These are phyloP conservation scores for Trichoderma reesei DNA, from an alignment of 495 filamentous ascomycete genomes.

Conservation along the genomic window DNA sequence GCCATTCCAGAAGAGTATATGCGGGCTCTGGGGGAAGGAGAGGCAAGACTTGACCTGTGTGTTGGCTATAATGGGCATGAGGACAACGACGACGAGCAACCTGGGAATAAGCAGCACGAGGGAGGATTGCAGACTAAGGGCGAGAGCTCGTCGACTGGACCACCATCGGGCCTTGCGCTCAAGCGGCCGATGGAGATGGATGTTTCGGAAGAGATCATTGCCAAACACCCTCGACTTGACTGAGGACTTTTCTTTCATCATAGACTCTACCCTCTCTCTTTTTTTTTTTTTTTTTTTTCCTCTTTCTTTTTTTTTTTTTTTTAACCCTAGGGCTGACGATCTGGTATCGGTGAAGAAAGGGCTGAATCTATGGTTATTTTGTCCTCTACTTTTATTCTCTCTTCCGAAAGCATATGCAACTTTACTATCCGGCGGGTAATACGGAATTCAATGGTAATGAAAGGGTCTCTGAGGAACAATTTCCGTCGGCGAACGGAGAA, in stretches of 20 bases:
- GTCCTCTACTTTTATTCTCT: no score
- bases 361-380: no score
- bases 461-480: no score
- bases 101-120: neutral
- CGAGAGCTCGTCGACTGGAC: neutral
- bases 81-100: neutral
- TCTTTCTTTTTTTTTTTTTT: neutral
- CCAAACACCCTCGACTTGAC: neutral
- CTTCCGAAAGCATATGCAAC: no score
- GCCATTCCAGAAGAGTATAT: constrained; percentile 1
- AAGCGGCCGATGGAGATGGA: neutral
- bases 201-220: neutral
- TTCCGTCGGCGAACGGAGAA: no score
- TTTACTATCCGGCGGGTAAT: no score
- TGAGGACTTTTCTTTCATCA: neutral
- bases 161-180: neutral
- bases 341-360: no score
- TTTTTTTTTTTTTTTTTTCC: neutral
- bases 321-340: no score
- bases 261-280: neutral
- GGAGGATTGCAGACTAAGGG: neutral
- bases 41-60: constrained; percentile 3
- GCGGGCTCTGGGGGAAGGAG: neutral
- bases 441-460: no score
- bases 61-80: neutral